phyloP scores from a whole-genome alignment of 1,139 yeast species.

The Pichia sp. region DNA sequence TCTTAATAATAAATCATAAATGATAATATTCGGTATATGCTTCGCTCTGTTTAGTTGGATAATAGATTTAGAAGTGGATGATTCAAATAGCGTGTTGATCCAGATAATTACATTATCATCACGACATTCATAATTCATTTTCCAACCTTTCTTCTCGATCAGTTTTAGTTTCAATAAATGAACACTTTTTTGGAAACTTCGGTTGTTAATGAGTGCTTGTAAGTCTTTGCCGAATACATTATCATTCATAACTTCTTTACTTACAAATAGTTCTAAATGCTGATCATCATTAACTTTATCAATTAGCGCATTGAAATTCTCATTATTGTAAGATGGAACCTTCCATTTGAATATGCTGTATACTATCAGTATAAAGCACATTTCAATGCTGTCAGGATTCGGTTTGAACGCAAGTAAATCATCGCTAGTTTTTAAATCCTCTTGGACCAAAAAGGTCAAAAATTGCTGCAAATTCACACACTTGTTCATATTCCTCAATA shows the following conservation, averaged over 20 bases:
- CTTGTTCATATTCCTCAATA: constrained; percentile 2
- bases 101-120: constrained; percentile 21
- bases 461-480: constrained; percentile 10
- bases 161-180: constrained; percentile 18
- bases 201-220: constrained; percentile 5
- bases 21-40: constrained; percentile 20
- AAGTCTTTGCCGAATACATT: constrained; percentile 8
- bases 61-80: constrained; percentile 17
- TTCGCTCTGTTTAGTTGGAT: constrained; percentile 25
- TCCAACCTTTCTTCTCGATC: constrained; percentile 16
- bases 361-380: background rate
- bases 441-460: constrained; percentile 2
- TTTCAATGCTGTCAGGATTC: background rate
- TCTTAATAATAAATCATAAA: constrained; percentile 24
- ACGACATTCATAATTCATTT: constrained; percentile 9
- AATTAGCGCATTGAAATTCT: constrained; percentile 9
- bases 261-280: constrained; percentile 7
- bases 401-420: background rate
- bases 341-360: constrained; percentile 11
- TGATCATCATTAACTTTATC: background rate
- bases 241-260: constrained; percentile 5
- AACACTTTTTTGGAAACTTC: constrained; percentile 10
- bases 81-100: constrained; percentile 24
- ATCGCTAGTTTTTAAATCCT: background rate
- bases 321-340: constrained; percentile 32